Evolutionary conservation across 345 rosid genomes (phyloP).

Genomic region (Kernera saxatilis): DNA sequence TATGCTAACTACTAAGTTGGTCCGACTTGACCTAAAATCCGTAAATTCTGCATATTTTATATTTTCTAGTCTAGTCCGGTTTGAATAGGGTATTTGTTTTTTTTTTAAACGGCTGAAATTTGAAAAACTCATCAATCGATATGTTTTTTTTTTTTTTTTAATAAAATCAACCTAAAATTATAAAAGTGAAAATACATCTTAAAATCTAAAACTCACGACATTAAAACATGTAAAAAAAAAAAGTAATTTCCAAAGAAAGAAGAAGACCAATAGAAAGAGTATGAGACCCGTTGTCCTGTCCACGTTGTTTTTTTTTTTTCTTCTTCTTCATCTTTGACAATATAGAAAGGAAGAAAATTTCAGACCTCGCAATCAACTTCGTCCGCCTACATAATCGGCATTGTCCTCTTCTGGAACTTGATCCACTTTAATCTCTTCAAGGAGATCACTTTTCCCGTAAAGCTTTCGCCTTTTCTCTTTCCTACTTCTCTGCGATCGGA

Average conservation of each 20-base stretch:
- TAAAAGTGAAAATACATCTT: background rate
- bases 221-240: background rate
- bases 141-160: no score
- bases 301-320: background rate
- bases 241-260: background rate
- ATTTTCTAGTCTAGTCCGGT: background rate
- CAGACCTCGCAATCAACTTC: conserved; percentile 1
- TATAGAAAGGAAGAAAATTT: background rate
- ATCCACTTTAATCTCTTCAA: background rate
- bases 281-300: background rate
- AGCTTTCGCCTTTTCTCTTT: background rate
- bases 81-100: no score
- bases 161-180: no score
- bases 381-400: conserved; percentile 11
- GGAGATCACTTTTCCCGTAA: background rate
- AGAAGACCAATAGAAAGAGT: background rate
- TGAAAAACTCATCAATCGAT: no score
- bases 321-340: background rate
- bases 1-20: no score
- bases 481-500: background rate
- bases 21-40: background rate
- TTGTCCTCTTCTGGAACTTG: background rate
- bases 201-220: background rate
- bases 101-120: no score
- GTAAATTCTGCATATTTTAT: background rate